Evolutionary conservation across 106 monocot species (phyloP).

Genomic region (Acanthochlamys bracteata): DNA sequence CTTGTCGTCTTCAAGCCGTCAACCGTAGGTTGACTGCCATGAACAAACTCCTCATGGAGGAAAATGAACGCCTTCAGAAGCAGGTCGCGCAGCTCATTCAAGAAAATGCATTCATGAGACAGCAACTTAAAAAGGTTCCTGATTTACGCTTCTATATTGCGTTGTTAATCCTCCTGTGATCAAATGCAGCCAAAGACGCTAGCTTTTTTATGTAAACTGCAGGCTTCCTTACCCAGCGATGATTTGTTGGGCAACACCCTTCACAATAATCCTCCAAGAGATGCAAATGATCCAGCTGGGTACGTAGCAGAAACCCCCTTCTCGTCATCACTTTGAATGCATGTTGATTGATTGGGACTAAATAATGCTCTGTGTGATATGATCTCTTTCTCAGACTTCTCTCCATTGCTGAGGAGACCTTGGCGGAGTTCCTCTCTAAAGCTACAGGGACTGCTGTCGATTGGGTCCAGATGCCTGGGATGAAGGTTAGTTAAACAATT

Average conservation of each 20-base stretch:
- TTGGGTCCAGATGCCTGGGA: slow-evolving; percentile 88
- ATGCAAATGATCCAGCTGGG: slow-evolving; percentile 86
- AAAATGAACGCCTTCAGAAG: slow-evolving; percentile 89
- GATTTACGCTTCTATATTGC: not conserved
- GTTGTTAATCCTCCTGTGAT: too few relatives aligned
- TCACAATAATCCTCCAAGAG: slow-evolving; percentile 60
- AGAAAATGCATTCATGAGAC: slow-evolving; percentile 75
- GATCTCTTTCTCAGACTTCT: slow-evolving; percentile 33
- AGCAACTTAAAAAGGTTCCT: slow-evolving; percentile 22
- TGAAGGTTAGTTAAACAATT: slow-evolving; percentile 37
- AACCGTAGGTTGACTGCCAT: slow-evolving; percentile 80
- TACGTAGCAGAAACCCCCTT: slow-evolving; percentile 4
- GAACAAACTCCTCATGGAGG: slow-evolving; percentile 94
- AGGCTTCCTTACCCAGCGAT: slow-evolving; percentile 66
- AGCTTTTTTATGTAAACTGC: too few relatives aligned
- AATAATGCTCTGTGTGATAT: slow-evolving; percentile 56
- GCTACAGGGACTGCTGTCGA: slow-evolving; percentile 82
- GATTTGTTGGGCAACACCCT: slow-evolving; percentile 84
- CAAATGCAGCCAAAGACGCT: too few relatives aligned
- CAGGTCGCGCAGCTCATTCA: slow-evolving; percentile 83
- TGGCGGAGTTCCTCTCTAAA: slow-evolving; percentile 75
- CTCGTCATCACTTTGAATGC: too few relatives aligned
- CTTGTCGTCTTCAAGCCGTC: slow-evolving; percentile 72
- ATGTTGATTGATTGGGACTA: too few relatives aligned
- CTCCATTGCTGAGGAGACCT: slow-evolving; percentile 79